These are phyloP conservation scores for Pythium guiyangense DNA, from an alignment of 352 stramenopile genomes.

Conservation along the genomic window DNA sequence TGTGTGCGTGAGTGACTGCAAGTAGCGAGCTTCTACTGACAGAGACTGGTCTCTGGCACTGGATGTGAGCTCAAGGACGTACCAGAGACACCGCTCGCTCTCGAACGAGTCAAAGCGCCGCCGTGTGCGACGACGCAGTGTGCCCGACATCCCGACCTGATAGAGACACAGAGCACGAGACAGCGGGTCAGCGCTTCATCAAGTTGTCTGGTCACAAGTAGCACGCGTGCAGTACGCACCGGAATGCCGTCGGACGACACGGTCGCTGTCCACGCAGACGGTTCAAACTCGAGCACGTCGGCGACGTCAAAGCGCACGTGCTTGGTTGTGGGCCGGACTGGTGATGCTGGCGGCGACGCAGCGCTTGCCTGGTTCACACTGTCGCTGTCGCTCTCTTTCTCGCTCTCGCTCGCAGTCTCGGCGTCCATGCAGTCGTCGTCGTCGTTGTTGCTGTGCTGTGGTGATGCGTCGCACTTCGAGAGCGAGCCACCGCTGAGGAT, in stretches of 20 bases:
- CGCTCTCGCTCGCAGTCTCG: background rate
- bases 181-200: too few species aligned
- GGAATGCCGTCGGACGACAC: slow-evolving; percentile 74
- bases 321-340: too few species aligned
- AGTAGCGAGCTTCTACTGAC: too few species aligned
- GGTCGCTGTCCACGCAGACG: slow-evolving; percentile 75
- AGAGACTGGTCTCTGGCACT: background rate
- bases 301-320: slow-evolving; percentile 54
- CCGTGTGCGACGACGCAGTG: slow-evolving; percentile 57
- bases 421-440: background rate
- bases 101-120: slow-evolving; percentile 65
- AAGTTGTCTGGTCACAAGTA: too few species aligned
- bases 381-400: background rate
- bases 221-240: slow-evolving; percentile 21
- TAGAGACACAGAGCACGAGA: background rate
- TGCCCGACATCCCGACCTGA: slow-evolving; percentile 63
- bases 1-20: too few species aligned
- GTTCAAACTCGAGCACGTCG: slow-evolving; percentile 79
- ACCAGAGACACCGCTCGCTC: slow-evolving; percentile 46
- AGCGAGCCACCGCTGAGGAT: background rate
- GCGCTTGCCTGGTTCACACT: background rate
- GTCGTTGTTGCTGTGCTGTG: background rate
- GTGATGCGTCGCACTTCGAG: background rate
- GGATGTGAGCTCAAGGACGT: slow-evolving; percentile 15
- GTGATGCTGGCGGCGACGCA: too few species aligned